Evolutionary conservation across 345 rosid species (phyloP), one percentile per base, ranked within the genome.

Genomic region (Gossypium rotundifolium): DNA sequence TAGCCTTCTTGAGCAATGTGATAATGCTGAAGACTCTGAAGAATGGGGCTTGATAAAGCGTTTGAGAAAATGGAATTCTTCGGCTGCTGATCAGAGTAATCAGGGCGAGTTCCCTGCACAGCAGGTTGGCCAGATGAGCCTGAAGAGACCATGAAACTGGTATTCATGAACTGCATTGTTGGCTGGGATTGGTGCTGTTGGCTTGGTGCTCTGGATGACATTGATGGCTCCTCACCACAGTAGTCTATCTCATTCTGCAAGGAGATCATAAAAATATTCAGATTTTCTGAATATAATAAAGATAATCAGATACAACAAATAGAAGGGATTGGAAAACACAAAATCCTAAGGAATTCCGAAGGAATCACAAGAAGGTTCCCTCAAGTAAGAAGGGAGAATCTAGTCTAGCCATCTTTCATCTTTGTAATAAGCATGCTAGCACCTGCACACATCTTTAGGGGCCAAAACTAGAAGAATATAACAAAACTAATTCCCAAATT

Each of bases 21-120:
- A 79, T 85, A 91, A 78, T 81, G 85, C 83, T 89, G 97, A 65
- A 89, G 95, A 82, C 92, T 91, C 55, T 86, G 76, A 8, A 89
- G 86, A 58, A 88, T 73, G 2, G 95, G 97, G 72, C 97, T 91
- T 33, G 98, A 93, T 40, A 93, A 80, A 0, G 97, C 95, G 74
- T 89, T 91, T 66, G 97, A 89, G 90, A 93, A 93, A 27, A 91
- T 90, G 23, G 88, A 78, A 83, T 86, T 93, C 84, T 91, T 93
- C 8, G 88, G 22, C 66, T 87, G 96, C 78, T 91, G 95, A 75
- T 91, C 92, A 71, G 80, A 76, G 25, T 87, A 90, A 65, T 86
- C 97, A 38, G 88, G 65, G 14, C 89, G 90, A 75, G 74, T 75
- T 27, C 81, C 88, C 68, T 78, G 91, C 71, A 72, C 83, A 65